Conservation (phyloP, 495 filamentous ascomycete species). For the Letharia columbiana region DNA sequence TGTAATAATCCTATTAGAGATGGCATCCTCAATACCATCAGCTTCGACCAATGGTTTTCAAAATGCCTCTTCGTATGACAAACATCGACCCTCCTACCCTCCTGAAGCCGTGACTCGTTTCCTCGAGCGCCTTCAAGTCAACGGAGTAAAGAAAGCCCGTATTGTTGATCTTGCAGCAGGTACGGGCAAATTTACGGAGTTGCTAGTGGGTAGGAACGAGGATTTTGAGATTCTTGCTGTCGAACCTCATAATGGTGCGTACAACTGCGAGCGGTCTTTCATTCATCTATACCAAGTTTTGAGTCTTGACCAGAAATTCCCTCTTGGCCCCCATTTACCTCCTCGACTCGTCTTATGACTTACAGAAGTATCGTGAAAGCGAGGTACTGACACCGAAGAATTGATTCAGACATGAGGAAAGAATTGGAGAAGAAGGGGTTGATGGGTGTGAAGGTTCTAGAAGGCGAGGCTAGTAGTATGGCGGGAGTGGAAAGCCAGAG, state of each 20-base stretch:
- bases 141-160: constrained; percentile 32
- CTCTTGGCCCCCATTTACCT: not conserved
- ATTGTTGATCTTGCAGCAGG: constrained; percentile 58
- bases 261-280: not conserved
- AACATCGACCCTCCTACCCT: constrained; percentile 54
- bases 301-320: not conserved
- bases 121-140: constrained; percentile 40
- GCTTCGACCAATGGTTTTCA: constrained; percentile 41
- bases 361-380: not conserved
- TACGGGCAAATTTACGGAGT: constrained; percentile 58
- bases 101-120: constrained; percentile 45
- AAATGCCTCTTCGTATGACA: constrained; percentile 48
- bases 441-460: constrained; percentile 37
- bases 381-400: not conserved
- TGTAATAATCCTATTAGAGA: not conserved
- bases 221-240: constrained; percentile 49
- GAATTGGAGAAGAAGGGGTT: constrained; percentile 47
- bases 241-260: constrained; percentile 37
- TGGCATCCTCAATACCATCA: constrained; percentile 9
- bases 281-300: constrained; percentile 25
- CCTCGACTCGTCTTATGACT: not conserved
- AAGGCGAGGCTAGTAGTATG: constrained; percentile 48
- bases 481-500: constrained; percentile 42
- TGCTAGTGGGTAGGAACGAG: constrained; percentile 42
- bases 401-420: constrained; percentile 43